Evolutionary conservation across 805 yeast species (phyloP), one percentile per base, ranked within the genome.

Genomic region (Wickerhamiella australiensis): DNA sequence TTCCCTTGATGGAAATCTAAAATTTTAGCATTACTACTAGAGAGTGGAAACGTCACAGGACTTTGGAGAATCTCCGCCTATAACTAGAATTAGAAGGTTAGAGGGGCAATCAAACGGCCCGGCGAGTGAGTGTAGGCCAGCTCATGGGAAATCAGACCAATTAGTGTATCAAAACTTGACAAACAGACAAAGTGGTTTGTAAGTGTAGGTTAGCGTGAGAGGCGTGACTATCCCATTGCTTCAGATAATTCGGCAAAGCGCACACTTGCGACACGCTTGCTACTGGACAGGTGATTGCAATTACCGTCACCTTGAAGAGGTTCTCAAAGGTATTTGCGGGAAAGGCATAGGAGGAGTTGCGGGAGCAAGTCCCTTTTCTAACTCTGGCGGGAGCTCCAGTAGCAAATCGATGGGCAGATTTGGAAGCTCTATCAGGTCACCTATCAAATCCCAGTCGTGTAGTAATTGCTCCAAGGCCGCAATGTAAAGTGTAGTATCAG

Each of bases 401-500:
- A 41, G 15, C 15, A 41, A 12, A 21, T 41, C 44, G 31, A 25
- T 23, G 3, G 44, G 44, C 3, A 41, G 23, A 11, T 23, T 22
- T 13, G 44, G 44, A 2, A 41, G 29, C 29, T 41, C 44, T 3
- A 41, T 22, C 5, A 41, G 44, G 21, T 15, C 44, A 3, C 31
- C 31, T n/a, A 41, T 41, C 21, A 41, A 13, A 33, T 41, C 44
- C 44, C 44, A 41, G 13, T 41, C 44, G 15, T 41, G 44, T 20
- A 41, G 23, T 13, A 41, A 15, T 15, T 41, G 21, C 15, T 41
- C 44, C 23, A 41, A 41, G 13, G 44, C 44, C 13, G 44, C 44
- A 21, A 41, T 15, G 13, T 41, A 22, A 3, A 41, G 12, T 3
- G 31, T 15, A 6, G 44, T 41, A 41, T 41, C 44, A 5, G 44